A percentile compares a stretch with the other conserved stretches of the same genome.
Evolutionary conservation across 202 grass and related monocot genomes (phyloP).

Genomic region (Sporobolus alterniflorus): DNA sequence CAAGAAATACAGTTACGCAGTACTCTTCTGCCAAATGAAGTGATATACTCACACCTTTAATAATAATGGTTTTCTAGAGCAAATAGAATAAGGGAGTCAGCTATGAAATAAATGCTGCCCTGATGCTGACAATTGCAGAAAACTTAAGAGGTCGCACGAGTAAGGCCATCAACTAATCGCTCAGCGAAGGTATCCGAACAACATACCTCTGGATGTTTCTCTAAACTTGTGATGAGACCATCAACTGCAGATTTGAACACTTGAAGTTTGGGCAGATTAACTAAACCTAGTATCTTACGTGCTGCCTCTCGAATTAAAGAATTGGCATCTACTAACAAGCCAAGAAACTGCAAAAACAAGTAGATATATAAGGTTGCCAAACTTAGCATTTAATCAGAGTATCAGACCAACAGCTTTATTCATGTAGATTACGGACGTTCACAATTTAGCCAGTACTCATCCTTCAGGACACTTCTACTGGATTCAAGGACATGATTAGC

Average conservation of each 20-base stretch:
- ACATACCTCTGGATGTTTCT: slow-evolving; percentile 83
- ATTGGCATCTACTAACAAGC: slow-evolving; percentile 71
- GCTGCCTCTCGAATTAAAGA: slow-evolving; percentile 52
- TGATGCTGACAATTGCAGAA: neutral
- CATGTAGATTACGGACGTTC: neutral
- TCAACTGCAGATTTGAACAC: slow-evolving; percentile 78
- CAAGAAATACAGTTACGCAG: slow-evolving; percentile 41
- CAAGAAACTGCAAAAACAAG: slow-evolving; percentile 72
- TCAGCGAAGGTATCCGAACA: slow-evolving; percentile 22
- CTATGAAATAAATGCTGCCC: slow-evolving; percentile 3
- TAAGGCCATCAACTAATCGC: neutral
- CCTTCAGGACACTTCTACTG: neutral
- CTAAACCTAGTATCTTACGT: slow-evolving; percentile 64
- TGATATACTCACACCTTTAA: slow-evolving; percentile 3
- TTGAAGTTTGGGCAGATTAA: slow-evolving; percentile 77
- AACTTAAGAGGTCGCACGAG: slow-evolving; percentile 1
- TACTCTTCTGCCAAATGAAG: slow-evolving; percentile 23
- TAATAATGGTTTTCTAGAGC: neutral
- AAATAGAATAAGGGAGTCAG: neutral
- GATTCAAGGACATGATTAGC: neutral
- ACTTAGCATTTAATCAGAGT: slow-evolving; percentile 3
- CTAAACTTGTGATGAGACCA: slow-evolving; percentile 74
- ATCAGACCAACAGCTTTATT: slow-evolving; percentile 7
- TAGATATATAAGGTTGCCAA: slow-evolving; percentile 26
- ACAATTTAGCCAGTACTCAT: neutral